These are phyloP conservation scores for Malbranchea zuffiana DNA, from an alignment of 2,329 filamentous ascomycete genomes.

Conservation along the genomic window DNA sequence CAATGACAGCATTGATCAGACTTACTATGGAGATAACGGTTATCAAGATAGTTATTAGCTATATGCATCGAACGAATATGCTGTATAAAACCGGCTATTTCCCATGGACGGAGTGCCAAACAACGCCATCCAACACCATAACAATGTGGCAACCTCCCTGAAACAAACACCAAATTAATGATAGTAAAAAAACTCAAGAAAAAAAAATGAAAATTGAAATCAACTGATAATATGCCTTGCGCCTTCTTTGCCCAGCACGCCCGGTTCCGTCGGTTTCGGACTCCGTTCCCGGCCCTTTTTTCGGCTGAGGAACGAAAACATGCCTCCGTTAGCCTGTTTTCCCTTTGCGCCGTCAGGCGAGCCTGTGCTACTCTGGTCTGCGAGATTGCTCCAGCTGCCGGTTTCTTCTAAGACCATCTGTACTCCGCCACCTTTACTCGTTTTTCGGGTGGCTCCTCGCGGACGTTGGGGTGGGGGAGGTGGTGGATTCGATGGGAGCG, in stretches of 20 bases:
- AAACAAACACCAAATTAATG: too few species aligned
- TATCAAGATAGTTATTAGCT: too few species aligned
- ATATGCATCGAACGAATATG: too few species aligned
- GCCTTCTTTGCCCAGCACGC: constrained; percentile 89
- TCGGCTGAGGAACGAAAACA: constrained; percentile 79
- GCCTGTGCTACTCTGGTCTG: constrained; percentile 68
- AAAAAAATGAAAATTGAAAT: too few species aligned
- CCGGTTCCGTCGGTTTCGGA: constrained; percentile 86
- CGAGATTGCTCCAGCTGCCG: constrained; percentile 83
- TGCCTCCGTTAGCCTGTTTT: constrained; percentile 56
- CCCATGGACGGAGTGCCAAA: too few species aligned
- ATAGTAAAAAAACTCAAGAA: too few species aligned
- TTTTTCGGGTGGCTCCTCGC: constrained; percentile 56
- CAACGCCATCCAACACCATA: too few species aligned
- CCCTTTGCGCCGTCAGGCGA: constrained; percentile 48
- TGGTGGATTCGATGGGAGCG: too few species aligned
- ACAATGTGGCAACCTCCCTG: too few species aligned
- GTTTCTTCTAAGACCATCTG: constrained; percentile 84
- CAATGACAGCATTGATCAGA: too few species aligned
- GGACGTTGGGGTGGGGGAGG: constrained; percentile 36
- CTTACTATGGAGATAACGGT: too few species aligned
- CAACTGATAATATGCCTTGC: constrained; percentile 65
- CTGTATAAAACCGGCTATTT: too few species aligned
- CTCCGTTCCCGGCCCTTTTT: constrained; percentile 86
- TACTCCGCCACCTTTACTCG: constrained; percentile 69